Base-by-base conservation (phyloP, 306 rosid genomes). In the Benincasa hispida region DNA sequence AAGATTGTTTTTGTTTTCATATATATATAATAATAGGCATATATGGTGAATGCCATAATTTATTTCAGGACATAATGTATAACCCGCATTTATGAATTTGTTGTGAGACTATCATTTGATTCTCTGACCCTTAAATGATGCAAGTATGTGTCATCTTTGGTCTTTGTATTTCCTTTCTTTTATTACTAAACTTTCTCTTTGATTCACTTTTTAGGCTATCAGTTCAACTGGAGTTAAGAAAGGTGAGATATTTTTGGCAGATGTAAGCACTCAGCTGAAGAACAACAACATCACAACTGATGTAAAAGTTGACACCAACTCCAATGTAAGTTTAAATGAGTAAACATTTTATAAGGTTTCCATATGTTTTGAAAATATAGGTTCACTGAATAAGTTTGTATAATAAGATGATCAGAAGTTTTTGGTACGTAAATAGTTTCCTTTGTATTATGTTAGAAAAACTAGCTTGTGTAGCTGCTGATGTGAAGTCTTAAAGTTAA, bases 241-340 rank as follows among this genome's bases (percentile, higher is more conserved):
- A 69, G 97, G 93, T 18, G 97, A 91, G 48, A 9, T 78, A n/a
- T 81, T 85, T 83, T 67, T 91, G 86, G 93, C 95, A 0, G 97
- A 90, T 82, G 85, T 91, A 35, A 91, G 81, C 84, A 89, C 91
- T 42, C 89, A 90, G 90, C 75, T 94, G 76, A 91, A 89, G 95
- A 90, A 89, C 89, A 94, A 94, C 83, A 91, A 94, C 84, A 87
- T 94, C 89, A 94, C 98, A 3, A 87, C 98, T 19, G 95, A 89
- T 73, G 54, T 94, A 5, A 91, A 94, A 91, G 96, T 94, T 39
- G 98, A 94, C 87, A 86, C 96, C 17, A 78, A 84, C 84, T 91
- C 98, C 47, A 94, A 87, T 27, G 98, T 94, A 75, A 87, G 76
- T 72, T 15, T 72, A 45, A 9, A 27, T 62, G 47, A 10, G 7